A percentile compares a stretch with the other conserved stretches of the same genome.
Conservation (phyloP, 176 grass and related monocot genomes). For the Bolboschoenus planiculmis region DNA sequence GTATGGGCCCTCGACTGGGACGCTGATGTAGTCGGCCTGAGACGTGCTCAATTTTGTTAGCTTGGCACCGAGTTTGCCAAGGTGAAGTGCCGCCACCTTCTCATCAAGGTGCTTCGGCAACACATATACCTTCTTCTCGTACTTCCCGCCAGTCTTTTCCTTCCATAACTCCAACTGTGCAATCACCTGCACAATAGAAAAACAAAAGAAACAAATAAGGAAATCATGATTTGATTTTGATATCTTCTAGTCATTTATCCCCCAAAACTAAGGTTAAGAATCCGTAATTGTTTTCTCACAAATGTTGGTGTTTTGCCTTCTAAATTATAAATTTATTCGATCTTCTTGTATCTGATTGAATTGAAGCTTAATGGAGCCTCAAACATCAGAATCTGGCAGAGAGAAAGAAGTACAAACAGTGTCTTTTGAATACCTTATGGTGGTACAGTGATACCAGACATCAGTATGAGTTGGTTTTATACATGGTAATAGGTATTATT, state of each 20-base stretch:
- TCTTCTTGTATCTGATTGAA: not conserved
- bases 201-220: not conserved
- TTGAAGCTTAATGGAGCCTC: not conserved
- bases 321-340: not conserved
- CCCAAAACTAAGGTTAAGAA: not conserved
- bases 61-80: constrained; percentile 83
- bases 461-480: not conserved
- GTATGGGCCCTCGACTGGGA: constrained; percentile 69
- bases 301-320: not conserved
- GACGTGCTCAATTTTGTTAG: constrained; percentile 70
- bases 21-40: constrained; percentile 74
- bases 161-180: constrained; percentile 98
- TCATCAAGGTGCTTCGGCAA: constrained; percentile 94
- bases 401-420: not conserved
- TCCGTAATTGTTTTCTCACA: not conserved
- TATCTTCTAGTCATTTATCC: not conserved
- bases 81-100: constrained; percentile 93
- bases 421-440: not conserved
- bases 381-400: not conserved
- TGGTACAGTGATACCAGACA: not conserved
- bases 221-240: not conserved
- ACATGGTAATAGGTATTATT: not conserved
- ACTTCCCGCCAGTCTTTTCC: constrained; percentile 69
- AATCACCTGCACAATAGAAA: constrained; percentile 52
- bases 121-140: constrained; percentile 97